Base-by-base conservation (phyloP, 2,329 filamentous ascomycete species). In the Claviceps quebecensis region DNA sequence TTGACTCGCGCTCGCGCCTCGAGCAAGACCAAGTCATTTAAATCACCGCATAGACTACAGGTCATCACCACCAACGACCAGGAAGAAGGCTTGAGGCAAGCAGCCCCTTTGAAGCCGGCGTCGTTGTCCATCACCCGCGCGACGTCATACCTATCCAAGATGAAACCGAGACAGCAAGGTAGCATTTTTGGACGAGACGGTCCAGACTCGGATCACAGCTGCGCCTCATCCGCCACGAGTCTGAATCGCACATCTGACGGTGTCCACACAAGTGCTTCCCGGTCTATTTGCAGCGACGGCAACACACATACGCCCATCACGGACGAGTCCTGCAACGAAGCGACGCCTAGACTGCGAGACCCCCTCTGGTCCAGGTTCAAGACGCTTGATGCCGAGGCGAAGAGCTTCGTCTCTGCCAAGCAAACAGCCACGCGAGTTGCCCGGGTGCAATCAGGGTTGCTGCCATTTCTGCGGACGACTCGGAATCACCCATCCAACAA, bases 401-500 rank as follows among this genome's bases (percentile, higher is more conserved):
- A 60, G 67, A 72, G 66, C 56, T 94, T 95, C 59, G 77, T 83
- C 55, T 73, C 79, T 53, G 22, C 79, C 14, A 94, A 89, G 66
- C 80, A 83, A 37, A 85, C 71, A 8, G 72, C 83, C 1, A 72
- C 89, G 57, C 89, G 88, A 62, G 85, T 87, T 56, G 83, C 81
- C 56, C 77, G 90, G 45, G 77, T 95, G 52, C 82, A 88, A 38
- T 75, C 75, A 7, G 74, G 78, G 1, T 73, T 95, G 4, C 67
- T 95, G 17, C 86, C 88, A 0, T 95, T 95, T 59, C 69, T 96
- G 44, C 77, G 80, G 52, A 81, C 77, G 49, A 83, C 89, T 59
- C 76, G 78, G 54, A 70, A 76, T 37, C 83, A 91, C 60, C 69
- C 78, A 1, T 87, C 86, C 8, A 84, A 80, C 59, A 69, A 67